phyloP scores from a whole-genome alignment of 306 rosid genomes.

The Cucurbita argyrosperma region DNA sequence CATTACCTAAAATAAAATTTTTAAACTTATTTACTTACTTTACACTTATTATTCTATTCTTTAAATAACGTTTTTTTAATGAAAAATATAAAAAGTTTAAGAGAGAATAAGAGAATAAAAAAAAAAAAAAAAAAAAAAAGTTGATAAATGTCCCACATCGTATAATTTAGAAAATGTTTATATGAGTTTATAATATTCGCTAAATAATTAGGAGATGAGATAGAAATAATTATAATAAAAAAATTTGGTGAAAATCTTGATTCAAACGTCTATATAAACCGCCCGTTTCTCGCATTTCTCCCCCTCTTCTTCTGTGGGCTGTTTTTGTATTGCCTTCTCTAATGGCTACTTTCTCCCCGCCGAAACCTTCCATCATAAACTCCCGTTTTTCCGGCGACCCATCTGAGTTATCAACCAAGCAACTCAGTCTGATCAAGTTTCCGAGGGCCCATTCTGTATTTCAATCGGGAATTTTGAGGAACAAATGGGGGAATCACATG shows the following conservation, averaged over 20 bases:
- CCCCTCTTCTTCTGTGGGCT: background rate
- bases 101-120: background rate
- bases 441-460: background rate
- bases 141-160: no score
- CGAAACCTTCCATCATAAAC: background rate
- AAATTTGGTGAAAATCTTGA: background rate
- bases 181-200: no score
- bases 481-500: background rate
- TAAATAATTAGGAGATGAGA: background rate
- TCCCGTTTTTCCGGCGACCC: background rate
- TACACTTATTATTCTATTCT: no score
- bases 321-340: background rate
- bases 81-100: no score
- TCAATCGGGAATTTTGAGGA: background rate
- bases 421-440: background rate
- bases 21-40: background rate
- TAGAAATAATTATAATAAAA: background rate
- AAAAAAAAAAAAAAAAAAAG: no score
- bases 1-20: background rate
- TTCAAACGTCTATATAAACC: background rate
- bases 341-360: background rate
- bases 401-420: background rate
- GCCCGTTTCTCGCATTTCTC: background rate
- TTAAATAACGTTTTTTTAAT: no score
- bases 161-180: no score